Base-by-base conservation (phyloP, 1,284 basidiomycete genomes). In the Meripilus lineatus region DNA sequence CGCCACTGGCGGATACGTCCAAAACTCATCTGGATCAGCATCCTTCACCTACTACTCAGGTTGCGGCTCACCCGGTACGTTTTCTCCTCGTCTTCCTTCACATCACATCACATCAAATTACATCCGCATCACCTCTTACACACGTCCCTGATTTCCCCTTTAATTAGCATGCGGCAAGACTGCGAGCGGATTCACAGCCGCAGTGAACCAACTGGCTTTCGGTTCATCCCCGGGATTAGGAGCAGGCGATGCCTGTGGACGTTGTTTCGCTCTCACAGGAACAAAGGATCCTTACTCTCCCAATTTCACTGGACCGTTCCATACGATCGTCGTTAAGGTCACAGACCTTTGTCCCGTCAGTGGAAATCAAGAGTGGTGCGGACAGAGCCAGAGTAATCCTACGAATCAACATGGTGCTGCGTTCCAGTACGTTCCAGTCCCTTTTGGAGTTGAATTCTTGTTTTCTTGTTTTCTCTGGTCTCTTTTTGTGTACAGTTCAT, bases 161-260 rank as follows among this genome's bases (percentile, higher is more conserved):
- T 4, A 8, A 3, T 18, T 50, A 74, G 79, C 77, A n/a, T 80
- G 78, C 50, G 78, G 79, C 4, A 64, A 68, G 45, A 50, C 66
- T 11, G 74, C 69, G 1, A 58, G 55, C 20, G 79, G 79, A 4
- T 79, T 63, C 56, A 77, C 74, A 6, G 78, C 77, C 15, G 78
- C 78, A 2, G 68, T 79, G 6, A 74, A 67, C 54, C 75, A 79
- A 58, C 68, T 79, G 23, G 58, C 76, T 0, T 80, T 77, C 50
- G 77, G 77, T 32, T 65, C 75, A 20, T 45, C 54, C 6, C 71
- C 76, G 10, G 75, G 75, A 1, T 32, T 63, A 0, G 77, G 76
- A 14, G 59, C 74, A 10, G 77, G 78, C n/a, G 77, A 79, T 57
- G 77, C 74, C 15, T 81, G 77, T 51, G 77, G 77, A 18, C 71